Conservation (phyloP, 2,329 filamentous ascomycete genomes). For the Nigrospora sphaerica region DNA sequence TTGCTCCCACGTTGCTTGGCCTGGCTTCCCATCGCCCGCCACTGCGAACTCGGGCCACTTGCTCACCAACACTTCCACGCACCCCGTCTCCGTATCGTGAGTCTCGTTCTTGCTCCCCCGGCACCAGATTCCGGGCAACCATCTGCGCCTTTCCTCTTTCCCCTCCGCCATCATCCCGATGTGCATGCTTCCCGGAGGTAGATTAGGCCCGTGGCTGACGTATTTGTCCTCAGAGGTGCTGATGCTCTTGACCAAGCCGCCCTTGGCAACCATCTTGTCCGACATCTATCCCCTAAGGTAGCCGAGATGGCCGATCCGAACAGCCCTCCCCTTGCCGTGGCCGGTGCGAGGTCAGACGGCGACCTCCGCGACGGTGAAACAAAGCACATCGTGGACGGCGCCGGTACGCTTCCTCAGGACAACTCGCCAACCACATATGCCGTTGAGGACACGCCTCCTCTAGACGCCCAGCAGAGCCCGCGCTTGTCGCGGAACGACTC, state of each 20-base stretch:
- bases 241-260: constrained; percentile 31
- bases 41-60: too few species aligned
- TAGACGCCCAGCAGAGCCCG: constrained; percentile 43
- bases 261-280: constrained; percentile 29
- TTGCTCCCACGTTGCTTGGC: too few species aligned
- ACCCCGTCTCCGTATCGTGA: too few species aligned
- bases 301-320: constrained; percentile 35
- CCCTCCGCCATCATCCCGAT: too few species aligned
- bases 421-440: constrained; percentile 30
- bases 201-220: constrained; percentile 29
- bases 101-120: too few species aligned
- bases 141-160: too few species aligned
- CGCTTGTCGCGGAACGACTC: constrained; percentile 69
- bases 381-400: constrained; percentile 33
- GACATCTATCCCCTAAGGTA: constrained; percentile 25
- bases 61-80: too few species aligned
- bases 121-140: too few species aligned
- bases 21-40: too few species aligned
- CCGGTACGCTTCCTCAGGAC: constrained; percentile 11
- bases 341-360: constrained; percentile 28
- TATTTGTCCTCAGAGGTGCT: constrained; percentile 30
- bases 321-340: constrained; percentile 24
- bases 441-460: constrained; percentile 40
- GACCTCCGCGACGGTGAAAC: constrained; percentile 35
- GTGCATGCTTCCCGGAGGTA: too few species aligned